These are phyloP conservation scores for Eucommia ulmoides DNA, from an alignment of 257 asterid species.

Conservation along the genomic window DNA sequence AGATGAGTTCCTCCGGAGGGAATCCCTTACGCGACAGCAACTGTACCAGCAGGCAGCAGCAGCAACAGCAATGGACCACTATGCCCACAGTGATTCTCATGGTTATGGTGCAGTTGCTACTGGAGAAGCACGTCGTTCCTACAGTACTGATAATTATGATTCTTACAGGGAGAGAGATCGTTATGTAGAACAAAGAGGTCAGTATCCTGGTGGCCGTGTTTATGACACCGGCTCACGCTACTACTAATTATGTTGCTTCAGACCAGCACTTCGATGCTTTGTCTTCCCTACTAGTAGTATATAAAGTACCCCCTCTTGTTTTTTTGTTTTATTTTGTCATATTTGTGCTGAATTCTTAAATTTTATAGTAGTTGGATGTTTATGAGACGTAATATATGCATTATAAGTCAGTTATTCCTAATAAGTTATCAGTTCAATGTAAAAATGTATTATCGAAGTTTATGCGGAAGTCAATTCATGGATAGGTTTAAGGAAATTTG, in stretches of 20 bases:
- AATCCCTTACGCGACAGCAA: slow-evolving; percentile 56
- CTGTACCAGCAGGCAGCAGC: slow-evolving; percentile 40
- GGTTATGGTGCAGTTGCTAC: slow-evolving; percentile 23
- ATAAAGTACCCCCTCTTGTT: too few species aligned
- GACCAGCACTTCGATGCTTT: too few species aligned
- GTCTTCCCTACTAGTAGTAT: too few species aligned
- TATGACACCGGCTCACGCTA: slow-evolving; percentile 46
- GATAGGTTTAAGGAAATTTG: too few species aligned
- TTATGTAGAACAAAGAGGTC: slow-evolving; percentile 42
- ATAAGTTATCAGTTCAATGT: too few species aligned
- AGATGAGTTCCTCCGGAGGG: slow-evolving; percentile 53
- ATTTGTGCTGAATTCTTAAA: too few species aligned
- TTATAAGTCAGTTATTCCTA: too few species aligned
- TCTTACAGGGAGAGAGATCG: slow-evolving; percentile 45
- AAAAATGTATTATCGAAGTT: too few species aligned
- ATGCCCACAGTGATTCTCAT: slow-evolving; percentile 43
- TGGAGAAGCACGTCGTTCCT: slow-evolving; percentile 35
- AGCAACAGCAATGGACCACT: slow-evolving; percentile 23
- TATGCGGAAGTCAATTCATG: too few species aligned
- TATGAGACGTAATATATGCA: too few species aligned
- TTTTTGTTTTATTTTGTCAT: too few species aligned
- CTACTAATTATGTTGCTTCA: slow-evolving; percentile 29
- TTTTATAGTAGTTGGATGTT: too few species aligned
- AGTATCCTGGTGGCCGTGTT: slow-evolving; percentile 55
- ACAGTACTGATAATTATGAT: slow-evolving; percentile 38